Conservation (phyloP, 805 yeast genomes). For the Trichomonascus vanleenenianus region DNA sequence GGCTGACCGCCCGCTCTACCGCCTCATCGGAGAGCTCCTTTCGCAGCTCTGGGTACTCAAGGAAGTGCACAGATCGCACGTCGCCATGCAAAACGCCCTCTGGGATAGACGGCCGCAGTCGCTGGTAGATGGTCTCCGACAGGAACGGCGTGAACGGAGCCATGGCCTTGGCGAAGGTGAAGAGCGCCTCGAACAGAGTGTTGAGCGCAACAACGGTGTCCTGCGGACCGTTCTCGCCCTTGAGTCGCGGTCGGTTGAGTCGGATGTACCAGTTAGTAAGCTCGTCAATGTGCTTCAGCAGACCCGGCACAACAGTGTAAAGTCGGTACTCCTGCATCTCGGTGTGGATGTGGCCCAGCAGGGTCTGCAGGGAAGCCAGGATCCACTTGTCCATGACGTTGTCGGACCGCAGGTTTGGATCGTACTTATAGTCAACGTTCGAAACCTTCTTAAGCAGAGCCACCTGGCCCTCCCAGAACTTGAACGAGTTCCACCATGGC, state of each 20-base stretch:
- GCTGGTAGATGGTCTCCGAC: constrained; percentile 81
- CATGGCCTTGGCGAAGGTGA: constrained; percentile 88
- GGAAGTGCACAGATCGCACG: constrained; percentile 83
- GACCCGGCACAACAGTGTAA: constrained; percentile 92
- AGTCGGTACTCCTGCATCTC: constrained; percentile 89
- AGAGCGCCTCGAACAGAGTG: constrained; percentile 83
- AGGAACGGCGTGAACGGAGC: constrained; percentile 98
- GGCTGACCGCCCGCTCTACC: constrained; percentile 69
- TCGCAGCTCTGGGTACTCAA: constrained; percentile 80
- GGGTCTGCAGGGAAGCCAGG: constrained; percentile 89
- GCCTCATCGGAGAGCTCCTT: constrained; percentile 71
- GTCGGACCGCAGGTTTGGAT: constrained; percentile 53
- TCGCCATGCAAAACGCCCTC: constrained; percentile 44
- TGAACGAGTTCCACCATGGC: constrained; percentile 99
- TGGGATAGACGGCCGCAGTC: constrained; percentile 46
- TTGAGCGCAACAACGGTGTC: constrained; percentile 85
- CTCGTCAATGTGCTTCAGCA: constrained; percentile 82
- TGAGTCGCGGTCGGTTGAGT: constrained; percentile 94
- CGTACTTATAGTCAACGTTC: constrained; percentile 62
- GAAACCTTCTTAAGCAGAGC: constrained; percentile 73
- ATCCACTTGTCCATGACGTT: constrained; percentile 99
- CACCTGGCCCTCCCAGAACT: constrained; percentile 92
- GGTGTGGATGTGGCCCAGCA: constrained; percentile 73
- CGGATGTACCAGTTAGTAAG: constrained; percentile 99
- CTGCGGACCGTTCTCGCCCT: constrained; percentile 82